phyloP scores from a whole-genome alignment of 257 asterid genomes.

The Orobanche coerulescens region DNA sequence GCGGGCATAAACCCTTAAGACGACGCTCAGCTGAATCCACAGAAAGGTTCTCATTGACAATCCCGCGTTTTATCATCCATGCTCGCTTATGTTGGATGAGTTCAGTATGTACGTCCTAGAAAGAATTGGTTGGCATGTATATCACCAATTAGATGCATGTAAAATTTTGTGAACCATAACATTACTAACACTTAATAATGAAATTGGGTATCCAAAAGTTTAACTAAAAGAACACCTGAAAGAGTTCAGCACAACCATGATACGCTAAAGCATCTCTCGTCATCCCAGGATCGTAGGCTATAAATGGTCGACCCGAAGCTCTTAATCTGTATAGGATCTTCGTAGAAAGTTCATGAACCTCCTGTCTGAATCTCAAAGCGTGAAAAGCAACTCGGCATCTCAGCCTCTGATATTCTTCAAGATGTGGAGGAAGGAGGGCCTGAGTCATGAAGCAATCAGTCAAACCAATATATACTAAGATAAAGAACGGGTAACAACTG shows the following conservation, averaged over 20 bases:
- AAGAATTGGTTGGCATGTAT: slow-evolving; percentile 4
- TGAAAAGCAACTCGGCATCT: slow-evolving; percentile 94
- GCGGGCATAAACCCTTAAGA: slow-evolving; percentile 81
- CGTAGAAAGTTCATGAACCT: slow-evolving; percentile 87
- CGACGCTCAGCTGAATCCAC: slow-evolving; percentile 73
- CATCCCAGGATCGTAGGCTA: slow-evolving; percentile 98
- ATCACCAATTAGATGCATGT: slow-evolving; percentile 18
- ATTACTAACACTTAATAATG: not conserved
- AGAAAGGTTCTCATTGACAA: slow-evolving; percentile 72
- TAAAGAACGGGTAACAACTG: no score
- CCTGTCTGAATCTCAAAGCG: slow-evolving; percentile 75
- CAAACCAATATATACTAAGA: not conserved
- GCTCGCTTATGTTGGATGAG: slow-evolving; percentile 90
- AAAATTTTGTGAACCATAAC: not conserved
- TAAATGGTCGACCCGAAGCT: slow-evolving; percentile 75
- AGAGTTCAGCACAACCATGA: slow-evolving; percentile 96
- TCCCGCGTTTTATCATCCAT: slow-evolving; percentile 90
- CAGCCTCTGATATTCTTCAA: slow-evolving; percentile 83
- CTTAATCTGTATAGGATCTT: slow-evolving; percentile 68
- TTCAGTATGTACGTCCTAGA: slow-evolving; percentile 96
- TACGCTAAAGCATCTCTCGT: slow-evolving; percentile 90
- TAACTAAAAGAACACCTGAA: slow-evolving; percentile 53
- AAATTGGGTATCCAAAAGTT: slow-evolving; percentile 15
- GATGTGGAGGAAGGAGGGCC: slow-evolving; percentile 71
- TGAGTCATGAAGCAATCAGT: slow-evolving; percentile 25